Evolutionary conservation across 169 alveolate species (phyloP), one percentile per base, ranked within the genome.

Genomic region (Cryptosporidium felis): DNA sequence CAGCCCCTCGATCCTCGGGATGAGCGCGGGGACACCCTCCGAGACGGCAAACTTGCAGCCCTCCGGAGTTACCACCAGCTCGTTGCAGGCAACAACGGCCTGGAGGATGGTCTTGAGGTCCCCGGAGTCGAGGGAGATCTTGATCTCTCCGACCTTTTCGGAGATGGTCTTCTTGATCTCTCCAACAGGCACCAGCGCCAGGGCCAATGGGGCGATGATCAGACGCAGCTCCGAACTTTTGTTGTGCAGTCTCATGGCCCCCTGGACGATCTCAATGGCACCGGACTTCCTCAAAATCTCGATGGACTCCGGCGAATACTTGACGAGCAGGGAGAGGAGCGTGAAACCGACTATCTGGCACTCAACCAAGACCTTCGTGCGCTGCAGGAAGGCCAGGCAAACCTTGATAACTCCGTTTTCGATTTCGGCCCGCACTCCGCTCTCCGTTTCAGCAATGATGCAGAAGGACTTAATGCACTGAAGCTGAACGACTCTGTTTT

Each of bases 131-230:
- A 74, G 36, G 2, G 85, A 49, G 6, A 49, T 53, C 82, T 88
- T 89, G 81, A 93, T 80, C 61, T 92, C 94, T 32, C 91, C 92
- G 44, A 95, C 62, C 44, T 90, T 89, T 49, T 94, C 97, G 28
- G 90, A 82, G 45, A 95, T 88, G 67, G 92, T 97, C 18, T 90
- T 88, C 40, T 93, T 95, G 42, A 95, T 82, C 2, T 96, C 94
- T 49, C 92, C 97, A 32, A 94, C 92, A 2, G 97, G 97, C 94
- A 95, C 93, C 62, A 95, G 60, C 44, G 94, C 90, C n/a, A 96
- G 92, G 51, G 95, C 81, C 45, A 95, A 80, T 32, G 96, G 95
- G 38, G 96, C 97, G 30, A 94, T 88, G 60, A 93, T 92, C 28
- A 92, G 74, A 90, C 91, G 93, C 53, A 95, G 89, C 79, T 92